These are phyloP conservation scores for Fragaria ananassa DNA, from an alignment of 306 rosid genomes.

Conservation along the genomic window DNA sequence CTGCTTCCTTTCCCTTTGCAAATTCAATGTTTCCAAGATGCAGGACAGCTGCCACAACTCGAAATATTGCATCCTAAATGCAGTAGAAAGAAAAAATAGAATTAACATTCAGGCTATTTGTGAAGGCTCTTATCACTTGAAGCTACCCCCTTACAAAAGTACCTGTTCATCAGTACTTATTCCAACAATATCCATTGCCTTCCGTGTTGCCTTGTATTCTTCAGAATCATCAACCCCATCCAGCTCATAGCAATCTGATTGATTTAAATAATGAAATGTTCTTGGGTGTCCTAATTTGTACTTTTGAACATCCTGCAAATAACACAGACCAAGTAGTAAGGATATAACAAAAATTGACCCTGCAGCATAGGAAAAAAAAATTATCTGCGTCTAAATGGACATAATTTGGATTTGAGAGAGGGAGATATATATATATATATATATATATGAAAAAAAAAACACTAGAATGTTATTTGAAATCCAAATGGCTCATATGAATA, in stretches of 20 bases:
- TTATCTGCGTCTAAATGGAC: background rate
- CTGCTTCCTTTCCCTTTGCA: slow-evolving; percentile 83
- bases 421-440: too few relatives aligned
- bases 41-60: slow-evolving; percentile 95
- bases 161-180: slow-evolving; percentile 89
- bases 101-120: slow-evolving; percentile 21
- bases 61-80: slow-evolving; percentile 87
- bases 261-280: slow-evolving; percentile 88
- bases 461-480: background rate
- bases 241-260: slow-evolving; percentile 75
- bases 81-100: slow-evolving; percentile 15
- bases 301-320: slow-evolving; percentile 66
- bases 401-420: background rate
- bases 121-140: slow-evolving; percentile 23
- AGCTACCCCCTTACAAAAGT: slow-evolving; percentile 26
- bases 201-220: slow-evolving; percentile 76
- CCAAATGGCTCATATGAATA: background rate
- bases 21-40: slow-evolving; percentile 98
- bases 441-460: background rate
- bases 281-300: slow-evolving; percentile 86
- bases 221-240: slow-evolving; percentile 81
- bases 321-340: background rate
- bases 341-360: background rate
- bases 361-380: background rate
- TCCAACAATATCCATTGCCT: slow-evolving; percentile 97